Base-by-base conservation (phyloP, 176 grass and related monocot species). In the Echinochloa phyllopogon region DNA sequence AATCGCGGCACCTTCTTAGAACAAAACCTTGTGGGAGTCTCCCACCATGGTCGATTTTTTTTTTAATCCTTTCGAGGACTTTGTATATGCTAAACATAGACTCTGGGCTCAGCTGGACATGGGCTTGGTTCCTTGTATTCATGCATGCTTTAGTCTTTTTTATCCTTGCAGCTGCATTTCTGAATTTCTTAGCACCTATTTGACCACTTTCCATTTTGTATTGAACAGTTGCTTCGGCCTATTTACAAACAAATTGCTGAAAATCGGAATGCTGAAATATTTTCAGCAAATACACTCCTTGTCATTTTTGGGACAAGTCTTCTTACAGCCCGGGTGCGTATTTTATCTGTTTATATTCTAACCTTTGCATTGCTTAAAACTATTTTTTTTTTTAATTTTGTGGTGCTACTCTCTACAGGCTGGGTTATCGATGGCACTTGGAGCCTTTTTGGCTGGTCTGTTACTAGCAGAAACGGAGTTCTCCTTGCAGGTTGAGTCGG, bases 241-340 rank as follows among this genome's bases (percentile, higher is more conserved):
- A 99, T 99, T 86, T 99, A 99, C 84, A 99, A 85, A 61, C 91
- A 94, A 91, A 99, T 99, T 87, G 94, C 96, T 71, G 96, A 99
- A 89, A 99, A 99, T 90, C 91, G 89, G 74, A 99, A 99, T 79
- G 88, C 96, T 14, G 96, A 99, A 82, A 99, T 99, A 83, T 99
- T 99, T 91, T 99, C 96, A 6, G 96, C 96, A 40, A 99, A 99
- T 88, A 99, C 96, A 42, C 96, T 99, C 75, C 96, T 99, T 81
- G 96, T 99, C 75, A 95, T 99, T 83, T 93, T 99, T 83, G 96
- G 93, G 65, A 99, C 96, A 60, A 99, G 96, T 90, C 96, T 99
- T 86, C 93, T 99, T 81, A 99, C 96, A 20, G 96, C 96, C 67
- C 85, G 96, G 89, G 96, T 99, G 89, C 65, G 64, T 83, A 84